Percentiles rank a stretch among this genome's conserved stretches.
phyloP scores from a whole-genome alignment of 139 green algal genomes.

The Ettlia oleoabundans region DNA sequence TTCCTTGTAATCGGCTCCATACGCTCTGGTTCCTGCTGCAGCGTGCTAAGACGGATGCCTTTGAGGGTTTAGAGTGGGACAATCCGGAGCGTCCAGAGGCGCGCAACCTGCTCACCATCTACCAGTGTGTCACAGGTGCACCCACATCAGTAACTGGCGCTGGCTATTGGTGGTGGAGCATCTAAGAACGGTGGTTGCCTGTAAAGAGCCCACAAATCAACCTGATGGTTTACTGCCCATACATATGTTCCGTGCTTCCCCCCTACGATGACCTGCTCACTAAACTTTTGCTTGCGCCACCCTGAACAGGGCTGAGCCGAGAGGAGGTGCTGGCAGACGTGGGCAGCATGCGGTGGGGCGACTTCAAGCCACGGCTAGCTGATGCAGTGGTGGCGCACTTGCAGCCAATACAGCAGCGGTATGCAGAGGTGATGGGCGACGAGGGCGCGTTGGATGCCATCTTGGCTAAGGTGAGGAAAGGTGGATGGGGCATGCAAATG shows the following conservation, averaged over 20 bases:
- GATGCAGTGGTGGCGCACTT: slow-evolving; percentile 95
- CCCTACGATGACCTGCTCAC: too few species aligned
- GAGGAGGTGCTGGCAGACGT: slow-evolving; percentile 75
- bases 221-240: background rate
- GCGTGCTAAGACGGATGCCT: slow-evolving; percentile 88
- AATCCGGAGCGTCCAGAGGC: slow-evolving; percentile 92
- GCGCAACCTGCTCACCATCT: slow-evolving; percentile 96
- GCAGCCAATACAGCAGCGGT: slow-evolving; percentile 84
- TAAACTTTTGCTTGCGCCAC: background rate
- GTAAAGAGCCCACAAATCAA: background rate
- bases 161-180: background rate
- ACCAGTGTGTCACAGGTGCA: slow-evolving; percentile 62
- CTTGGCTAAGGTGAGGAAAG: slow-evolving; percentile 23
- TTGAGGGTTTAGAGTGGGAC: slow-evolving; percentile 86
- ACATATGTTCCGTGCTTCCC: too few species aligned
- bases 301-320: slow-evolving; percentile 4
- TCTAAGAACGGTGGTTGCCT: background rate
- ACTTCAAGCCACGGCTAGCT: slow-evolving; percentile 95
- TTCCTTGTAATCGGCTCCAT: too few species aligned
- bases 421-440: slow-evolving; percentile 53
- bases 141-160: too few species aligned
- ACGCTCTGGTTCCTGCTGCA: too few species aligned
- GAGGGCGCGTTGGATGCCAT: slow-evolving; percentile 56
- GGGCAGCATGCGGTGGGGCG: slow-evolving; percentile 84
- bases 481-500: background rate